These are phyloP conservation scores for Blastocystis sp. DNA, from an alignment of 352 stramenopile species.

Conservation along the genomic window DNA sequence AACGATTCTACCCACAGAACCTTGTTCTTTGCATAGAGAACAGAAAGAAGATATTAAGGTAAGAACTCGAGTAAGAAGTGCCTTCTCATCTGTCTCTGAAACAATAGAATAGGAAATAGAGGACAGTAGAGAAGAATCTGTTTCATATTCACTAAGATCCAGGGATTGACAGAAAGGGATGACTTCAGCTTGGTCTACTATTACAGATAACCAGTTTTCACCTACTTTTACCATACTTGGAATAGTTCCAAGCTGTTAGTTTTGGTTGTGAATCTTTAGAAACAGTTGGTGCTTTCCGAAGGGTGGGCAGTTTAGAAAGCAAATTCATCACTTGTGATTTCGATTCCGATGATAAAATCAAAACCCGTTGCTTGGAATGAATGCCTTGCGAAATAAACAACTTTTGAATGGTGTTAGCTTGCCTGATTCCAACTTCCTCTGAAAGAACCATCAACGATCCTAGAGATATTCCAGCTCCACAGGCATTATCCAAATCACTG, in stretches of 20 bases:
- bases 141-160: constrained; percentile 33
- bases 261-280: not conserved
- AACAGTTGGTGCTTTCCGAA: not conserved
- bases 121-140: not conserved
- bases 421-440: constrained; percentile 9
- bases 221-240: not conserved
- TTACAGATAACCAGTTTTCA: not conserved
- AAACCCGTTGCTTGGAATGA: constrained; percentile 25
- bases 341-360: constrained; percentile 24
- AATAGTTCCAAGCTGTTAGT: not conserved
- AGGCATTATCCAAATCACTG: constrained; percentile 44
- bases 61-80: not conserved
- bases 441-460: constrained; percentile 13
- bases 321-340: not conserved
- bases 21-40: not conserved
- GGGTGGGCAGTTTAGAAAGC: not conserved
- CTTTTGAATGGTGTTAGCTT: not conserved
- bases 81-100: not conserved
- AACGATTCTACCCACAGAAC: not conserved
- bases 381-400: constrained; percentile 41
- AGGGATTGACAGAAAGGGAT: constrained; percentile 29
- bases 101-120: not conserved
- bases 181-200: not conserved
- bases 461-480: constrained; percentile 21
- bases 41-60: not conserved